Evolutionary conservation across 305 asterid genomes (phyloP), one percentile per base, ranked within the genome.

Genomic region (Fraxinus albicans): DNA sequence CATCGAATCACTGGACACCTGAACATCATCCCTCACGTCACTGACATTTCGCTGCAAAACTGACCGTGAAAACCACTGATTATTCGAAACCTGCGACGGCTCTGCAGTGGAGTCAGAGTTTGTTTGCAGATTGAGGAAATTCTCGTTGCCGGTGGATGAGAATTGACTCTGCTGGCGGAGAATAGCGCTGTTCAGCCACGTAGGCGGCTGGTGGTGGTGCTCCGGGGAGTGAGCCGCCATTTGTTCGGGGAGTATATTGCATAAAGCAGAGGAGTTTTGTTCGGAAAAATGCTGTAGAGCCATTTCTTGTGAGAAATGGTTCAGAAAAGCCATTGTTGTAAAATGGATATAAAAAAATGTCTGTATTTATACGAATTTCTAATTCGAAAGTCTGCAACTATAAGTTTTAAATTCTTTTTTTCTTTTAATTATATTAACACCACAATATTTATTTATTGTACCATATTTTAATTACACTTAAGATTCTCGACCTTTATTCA

Each of bases 131-230:
- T 90, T 91, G 58, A 91, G 87, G 87, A 91, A 91, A 87, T 87
- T 90, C 1, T 83, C 82, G 27, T 67, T 84, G 38, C 55, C 78
- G 12, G 31, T 9, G 65, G 44, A 74, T 67, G 86, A 12, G 84
- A 53, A 84, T 23, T 86, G 89, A 27, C 69, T 79, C 80, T 83
- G 89, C n/a, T 85, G 90, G 63, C 91, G 90, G 73, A 87, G 89
- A 53, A 88, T 84, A 5, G 89, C 88, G n/a, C 86, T 86, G 90
- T 88, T 90, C 78, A 91, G 92, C 92, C 91, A 91, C 19, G 89
- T 86, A 10, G 90, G 89, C 7, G 83, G 89, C 47, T 17, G 78
- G 81, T 58, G 83, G 80, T 58, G 69, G 69, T 58, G 69, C 69
- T 58, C 69, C 29, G 10, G 12, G 4, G 69, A 58, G 27, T 19